Conservation (phyloP, 2,329 filamentous ascomycete species). For the Fusarium pseudocircinatum region DNA sequence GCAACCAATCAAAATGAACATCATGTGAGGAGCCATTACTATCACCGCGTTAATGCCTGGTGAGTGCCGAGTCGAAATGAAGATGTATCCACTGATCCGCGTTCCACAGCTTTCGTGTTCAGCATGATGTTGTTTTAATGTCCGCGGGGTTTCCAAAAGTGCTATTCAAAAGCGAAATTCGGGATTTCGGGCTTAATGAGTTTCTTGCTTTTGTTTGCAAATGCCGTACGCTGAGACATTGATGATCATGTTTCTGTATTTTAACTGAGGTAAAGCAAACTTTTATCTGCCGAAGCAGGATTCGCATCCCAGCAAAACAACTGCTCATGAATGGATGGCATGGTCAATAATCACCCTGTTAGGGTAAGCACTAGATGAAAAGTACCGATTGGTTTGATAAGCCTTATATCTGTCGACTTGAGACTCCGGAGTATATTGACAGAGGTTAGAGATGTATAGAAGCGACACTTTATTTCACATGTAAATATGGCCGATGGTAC, state of each 20-base stretch:
- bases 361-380: background rate
- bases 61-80: background rate
- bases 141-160: background rate
- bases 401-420: background rate
- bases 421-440: too few relatives aligned
- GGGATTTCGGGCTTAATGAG: background rate
- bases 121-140: background rate
- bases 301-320: background rate
- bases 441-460: background rate
- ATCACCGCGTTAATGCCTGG: background rate
- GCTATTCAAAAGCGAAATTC: background rate
- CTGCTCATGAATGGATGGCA: background rate
- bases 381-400: background rate
- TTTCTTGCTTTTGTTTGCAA: background rate
- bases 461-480: background rate
- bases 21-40: background rate
- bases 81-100: background rate
- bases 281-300: background rate
- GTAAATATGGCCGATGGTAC: background rate
- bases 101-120: background rate
- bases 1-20: background rate
- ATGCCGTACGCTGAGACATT: background rate
- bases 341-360: background rate
- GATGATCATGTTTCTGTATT: background rate
- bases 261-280: rapidly evolving